Conservation (phyloP, 2,329 filamentous ascomycete genomes). For the Cordyceps cateniannulata region DNA sequence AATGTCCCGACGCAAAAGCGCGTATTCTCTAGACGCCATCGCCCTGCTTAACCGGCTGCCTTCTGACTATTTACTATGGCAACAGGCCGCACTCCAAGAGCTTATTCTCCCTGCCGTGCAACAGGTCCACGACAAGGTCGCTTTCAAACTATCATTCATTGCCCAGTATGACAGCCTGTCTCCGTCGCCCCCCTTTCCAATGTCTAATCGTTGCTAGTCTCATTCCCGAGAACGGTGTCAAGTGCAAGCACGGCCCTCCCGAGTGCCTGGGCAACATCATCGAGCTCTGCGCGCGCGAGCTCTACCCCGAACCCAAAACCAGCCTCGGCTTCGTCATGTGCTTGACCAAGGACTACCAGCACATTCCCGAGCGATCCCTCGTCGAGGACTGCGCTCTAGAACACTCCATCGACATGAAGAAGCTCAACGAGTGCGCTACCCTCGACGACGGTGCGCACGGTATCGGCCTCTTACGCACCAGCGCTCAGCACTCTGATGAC, state of each 20-base stretch:
- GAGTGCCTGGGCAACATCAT: slow-evolving; percentile 94
- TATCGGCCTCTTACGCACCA: slow-evolving; percentile 59
- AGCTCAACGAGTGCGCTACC: slow-evolving; percentile 75
- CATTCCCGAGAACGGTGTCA: slow-evolving; percentile 78
- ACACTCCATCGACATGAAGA: slow-evolving; percentile 77
- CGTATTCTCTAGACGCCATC: slow-evolving; percentile 14
- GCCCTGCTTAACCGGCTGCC: neutral
- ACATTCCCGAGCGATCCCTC: slow-evolving; percentile 72
- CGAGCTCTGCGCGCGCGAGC: slow-evolving; percentile 78
- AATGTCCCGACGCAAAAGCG: slow-evolving; percentile 82
- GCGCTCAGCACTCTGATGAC: slow-evolving; percentile 56
- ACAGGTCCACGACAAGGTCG: slow-evolving; percentile 71
- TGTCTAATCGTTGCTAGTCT: no score
- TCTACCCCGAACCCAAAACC: slow-evolving; percentile 80
- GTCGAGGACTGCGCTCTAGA: slow-evolving; percentile 85
- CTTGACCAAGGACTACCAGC: slow-evolving; percentile 64
- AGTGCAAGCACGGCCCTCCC: slow-evolving; percentile 80
- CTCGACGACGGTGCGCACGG: slow-evolving; percentile 68
- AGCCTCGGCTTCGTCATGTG: slow-evolving; percentile 94
- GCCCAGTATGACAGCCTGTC: no score
- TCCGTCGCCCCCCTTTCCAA: no score
- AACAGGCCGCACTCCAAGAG: slow-evolving; percentile 66
- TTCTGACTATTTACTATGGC: no score
- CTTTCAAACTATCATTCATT: slow-evolving; percentile 88
- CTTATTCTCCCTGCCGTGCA: slow-evolving; percentile 85